These are phyloP conservation scores for Lentinus brumalis DNA, from an alignment of 768 basidiomycete genomes.

Conservation along the genomic window DNA sequence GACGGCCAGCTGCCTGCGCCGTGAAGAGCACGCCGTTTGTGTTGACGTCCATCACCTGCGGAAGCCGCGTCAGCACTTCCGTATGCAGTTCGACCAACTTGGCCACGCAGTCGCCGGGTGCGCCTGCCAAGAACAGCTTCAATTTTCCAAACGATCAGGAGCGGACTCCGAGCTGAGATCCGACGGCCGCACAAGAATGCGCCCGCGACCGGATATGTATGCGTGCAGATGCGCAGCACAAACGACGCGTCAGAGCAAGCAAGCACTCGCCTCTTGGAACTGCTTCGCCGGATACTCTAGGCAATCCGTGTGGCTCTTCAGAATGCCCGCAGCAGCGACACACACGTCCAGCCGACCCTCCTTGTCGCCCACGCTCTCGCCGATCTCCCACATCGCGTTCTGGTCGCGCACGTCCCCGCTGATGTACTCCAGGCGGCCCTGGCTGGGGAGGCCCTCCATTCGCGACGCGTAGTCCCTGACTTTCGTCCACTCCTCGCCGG, in stretches of 20 bases:
- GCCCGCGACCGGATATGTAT: background rate
- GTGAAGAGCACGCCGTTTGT: slow-evolving; percentile 43
- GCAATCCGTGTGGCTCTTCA: slow-evolving; percentile 57
- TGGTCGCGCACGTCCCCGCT: slow-evolving; percentile 61
- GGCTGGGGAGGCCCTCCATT: slow-evolving; percentile 22
- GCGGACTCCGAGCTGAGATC: background rate
- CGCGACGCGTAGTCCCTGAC: slow-evolving; percentile 47
- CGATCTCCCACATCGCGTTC: slow-evolving; percentile 49
- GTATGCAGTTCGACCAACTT: too few relatives aligned
- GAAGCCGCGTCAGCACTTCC: background rate
- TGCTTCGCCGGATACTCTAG: slow-evolving; percentile 65
- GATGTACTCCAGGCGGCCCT: slow-evolving; percentile 58
- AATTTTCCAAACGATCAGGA: background rate
- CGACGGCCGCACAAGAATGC: too few relatives aligned
- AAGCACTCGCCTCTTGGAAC: slow-evolving; percentile 55
- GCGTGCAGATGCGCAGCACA: background rate
- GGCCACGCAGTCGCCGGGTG: too few relatives aligned
- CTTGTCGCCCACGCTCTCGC: slow-evolving; percentile 58
- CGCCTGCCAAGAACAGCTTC: background rate
- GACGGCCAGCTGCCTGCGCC: slow-evolving; percentile 39
- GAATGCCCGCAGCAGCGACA: slow-evolving; percentile 76
- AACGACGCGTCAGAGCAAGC: background rate
- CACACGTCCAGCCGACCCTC: slow-evolving; percentile 77
- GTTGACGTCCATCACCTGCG: slow-evolving; percentile 67
- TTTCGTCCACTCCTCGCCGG: slow-evolving; percentile 59